Evolutionary conservation across 257 asterid genomes (phyloP), one percentile per base, ranked within the genome.

Genomic region (Nemophila menziesii): DNA sequence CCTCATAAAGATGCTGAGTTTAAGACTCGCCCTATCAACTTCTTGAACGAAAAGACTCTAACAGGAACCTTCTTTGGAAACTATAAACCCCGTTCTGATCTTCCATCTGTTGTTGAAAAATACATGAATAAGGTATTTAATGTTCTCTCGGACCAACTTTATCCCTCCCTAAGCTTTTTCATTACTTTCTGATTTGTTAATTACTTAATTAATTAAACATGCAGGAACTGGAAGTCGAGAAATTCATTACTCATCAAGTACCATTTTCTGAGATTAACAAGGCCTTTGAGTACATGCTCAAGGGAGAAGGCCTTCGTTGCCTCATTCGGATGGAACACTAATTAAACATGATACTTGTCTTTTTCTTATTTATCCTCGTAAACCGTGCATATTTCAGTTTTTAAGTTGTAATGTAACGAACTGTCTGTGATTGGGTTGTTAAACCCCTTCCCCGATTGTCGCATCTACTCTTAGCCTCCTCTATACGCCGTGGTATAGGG

Each of bases 251-350:
- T 16, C 70, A 63, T 23, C 20, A 52, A 22, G 44, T 50, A 11
- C 51, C 46, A 10, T 36, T 36, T 36, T 36, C 41, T 0, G 41
- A 36, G 41, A 36, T 36, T 36, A 36, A 36, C 41, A 36, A 4
- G 49, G 69, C 64, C 8, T 63, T 56, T 20, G 60, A 63, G 16
- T 20, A 34, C 9, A 48, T 67, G 67, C 46, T 61, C 13, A 53
- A 61, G 22, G 61, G 61, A 16, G 61, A 33, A 15, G 39, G 39
- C n/a, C 39, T 33, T 2, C 49, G 38, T 10, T 40, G 57, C 48
- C 11, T 33, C 5, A 33, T 33, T 1, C 11, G 5, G n/a, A 33
- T 33, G 39, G 39, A 33, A 33, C n/a, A 15, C 39, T 33, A 15
- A 33, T 9, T 33, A 1, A 9, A 33, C n/a, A 33, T 33, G 4